phyloP scores from a whole-genome alignment of 768 basidiomycete genomes.

The Cyathus striatus region DNA sequence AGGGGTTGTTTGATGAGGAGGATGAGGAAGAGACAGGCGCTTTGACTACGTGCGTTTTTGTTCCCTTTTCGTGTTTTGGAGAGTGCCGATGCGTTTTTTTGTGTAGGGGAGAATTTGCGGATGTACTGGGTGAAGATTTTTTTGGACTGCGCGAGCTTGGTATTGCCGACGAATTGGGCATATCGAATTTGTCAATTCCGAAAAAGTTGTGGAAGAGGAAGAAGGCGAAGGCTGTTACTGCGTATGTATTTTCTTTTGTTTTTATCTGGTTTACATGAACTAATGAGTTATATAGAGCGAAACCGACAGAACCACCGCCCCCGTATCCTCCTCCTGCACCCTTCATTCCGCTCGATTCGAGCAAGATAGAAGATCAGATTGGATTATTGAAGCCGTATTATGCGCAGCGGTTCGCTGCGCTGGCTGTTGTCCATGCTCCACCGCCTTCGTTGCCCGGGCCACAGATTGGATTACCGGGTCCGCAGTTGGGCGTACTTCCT shows the following conservation, averaged over 20 bases:
- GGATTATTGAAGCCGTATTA: conserved; percentile 81
- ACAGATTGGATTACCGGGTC: conserved; percentile 8
- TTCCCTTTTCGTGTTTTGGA: neutral
- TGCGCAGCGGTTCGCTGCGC: conserved; percentile 43
- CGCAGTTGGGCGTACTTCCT: conserved; percentile 7
- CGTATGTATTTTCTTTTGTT: conserved; percentile 34
- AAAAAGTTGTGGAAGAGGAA: conserved; percentile 70
- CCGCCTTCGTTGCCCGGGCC: conserved; percentile 12
- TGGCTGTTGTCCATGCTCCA: conserved; percentile 23
- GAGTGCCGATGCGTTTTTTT: conserved; percentile 1
- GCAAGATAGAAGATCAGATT: conserved; percentile 72
- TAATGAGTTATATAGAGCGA: conserved; percentile 37
- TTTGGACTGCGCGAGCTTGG: conserved; percentile 85
- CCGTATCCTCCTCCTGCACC: conserved; percentile 84
- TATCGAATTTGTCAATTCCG: conserved; percentile 75
- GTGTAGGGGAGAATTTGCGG: conserved; percentile 78
- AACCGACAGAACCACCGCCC: conserved; percentile 69
- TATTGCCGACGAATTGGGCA: conserved; percentile 79
- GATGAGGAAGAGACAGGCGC: conserved; percentile 39
- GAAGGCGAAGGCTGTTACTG: conserved; percentile 37
- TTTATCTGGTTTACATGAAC: conserved; percentile 1
- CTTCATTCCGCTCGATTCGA: conserved; percentile 66
- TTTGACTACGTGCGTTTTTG: conserved; percentile 27
- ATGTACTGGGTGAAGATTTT: conserved; percentile 88
- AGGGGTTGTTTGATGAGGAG: conserved; percentile 46